A percentile compares a stretch with the other conserved stretches of the same genome.
These are phyloP conservation scores for Codiaeum variegatum DNA, from an alignment of 441 rosid species.

Conservation along the genomic window DNA sequence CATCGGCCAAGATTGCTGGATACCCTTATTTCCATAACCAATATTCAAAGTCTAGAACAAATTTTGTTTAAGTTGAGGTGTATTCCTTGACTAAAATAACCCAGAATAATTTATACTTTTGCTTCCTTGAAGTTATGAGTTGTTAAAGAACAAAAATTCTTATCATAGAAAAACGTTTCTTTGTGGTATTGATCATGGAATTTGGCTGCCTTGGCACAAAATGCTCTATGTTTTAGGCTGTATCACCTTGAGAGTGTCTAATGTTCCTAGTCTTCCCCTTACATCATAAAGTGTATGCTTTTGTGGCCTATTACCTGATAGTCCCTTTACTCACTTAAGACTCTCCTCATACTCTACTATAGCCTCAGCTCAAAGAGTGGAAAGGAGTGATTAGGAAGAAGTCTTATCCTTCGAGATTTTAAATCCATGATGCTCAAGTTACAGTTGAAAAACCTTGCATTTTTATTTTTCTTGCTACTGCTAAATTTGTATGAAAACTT, in stretches of 20 bases:
- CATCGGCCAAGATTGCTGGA: neutral
- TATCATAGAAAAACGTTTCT: neutral
- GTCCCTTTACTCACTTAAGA: no score
- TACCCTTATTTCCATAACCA: constrained; percentile 1
- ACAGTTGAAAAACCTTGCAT: neutral
- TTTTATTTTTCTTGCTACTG: neutral
- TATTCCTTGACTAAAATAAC: neutral
- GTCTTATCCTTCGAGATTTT: no score
- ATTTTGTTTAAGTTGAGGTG: neutral
- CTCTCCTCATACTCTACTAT: no score
- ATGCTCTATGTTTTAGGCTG: neutral
- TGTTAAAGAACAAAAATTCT: neutral
- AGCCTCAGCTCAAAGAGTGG: no score
- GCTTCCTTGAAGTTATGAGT: neutral
- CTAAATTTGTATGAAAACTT: neutral
- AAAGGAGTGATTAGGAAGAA: no score
- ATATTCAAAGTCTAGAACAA: neutral
- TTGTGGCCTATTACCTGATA: no score
- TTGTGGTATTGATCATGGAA: neutral
- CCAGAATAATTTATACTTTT: neutral
- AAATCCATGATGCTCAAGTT: neutral
- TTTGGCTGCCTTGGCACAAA: neutral
- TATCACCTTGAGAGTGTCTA: neutral
- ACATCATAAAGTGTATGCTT: neutral
- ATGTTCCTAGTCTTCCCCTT: neutral